These are phyloP conservation scores for Pseudoturritis turrita DNA, from an alignment of 345 rosid genomes.

Conservation along the genomic window DNA sequence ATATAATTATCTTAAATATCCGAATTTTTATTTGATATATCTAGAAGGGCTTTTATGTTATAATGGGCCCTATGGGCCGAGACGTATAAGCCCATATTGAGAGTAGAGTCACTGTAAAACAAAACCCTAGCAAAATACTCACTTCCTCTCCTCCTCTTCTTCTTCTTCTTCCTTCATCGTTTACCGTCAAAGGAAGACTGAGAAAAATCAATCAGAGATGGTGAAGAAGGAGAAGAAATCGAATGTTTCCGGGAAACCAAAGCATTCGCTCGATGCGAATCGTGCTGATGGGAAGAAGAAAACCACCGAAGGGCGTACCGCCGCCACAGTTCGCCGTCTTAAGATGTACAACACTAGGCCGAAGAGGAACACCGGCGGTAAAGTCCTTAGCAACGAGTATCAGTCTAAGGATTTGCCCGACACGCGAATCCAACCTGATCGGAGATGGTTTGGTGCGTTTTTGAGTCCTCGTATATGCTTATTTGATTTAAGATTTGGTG, in stretches of 20 bases:
- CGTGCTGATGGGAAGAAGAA: constrained; percentile 50
- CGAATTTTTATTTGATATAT: no score
- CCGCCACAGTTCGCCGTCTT: constrained; percentile 83
- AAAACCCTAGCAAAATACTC: constrained; percentile 19
- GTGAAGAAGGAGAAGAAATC: constrained; percentile 58
- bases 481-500: not conserved
- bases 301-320: constrained; percentile 40
- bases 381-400: constrained; percentile 55
- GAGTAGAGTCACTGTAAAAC: not conserved
- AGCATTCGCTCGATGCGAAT: constrained; percentile 88
- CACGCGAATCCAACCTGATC: constrained; percentile 79
- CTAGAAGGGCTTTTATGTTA: not conserved
- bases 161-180: not conserved
- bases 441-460: constrained; percentile 78
- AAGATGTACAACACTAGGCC: constrained; percentile 78
- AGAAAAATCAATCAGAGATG: constrained; percentile 18
- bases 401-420: constrained; percentile 75
- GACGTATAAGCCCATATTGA: not conserved
- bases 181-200: not conserved
- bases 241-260: constrained; percentile 82
- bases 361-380: constrained; percentile 51
- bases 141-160: not conserved
- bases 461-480: not conserved
- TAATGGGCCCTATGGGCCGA: constrained; percentile 3
- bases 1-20: no score